Evolutionary conservation across 495 filamentous ascomycete species (phyloP).

Genomic region (Aspergillus bertholletiae): DNA sequence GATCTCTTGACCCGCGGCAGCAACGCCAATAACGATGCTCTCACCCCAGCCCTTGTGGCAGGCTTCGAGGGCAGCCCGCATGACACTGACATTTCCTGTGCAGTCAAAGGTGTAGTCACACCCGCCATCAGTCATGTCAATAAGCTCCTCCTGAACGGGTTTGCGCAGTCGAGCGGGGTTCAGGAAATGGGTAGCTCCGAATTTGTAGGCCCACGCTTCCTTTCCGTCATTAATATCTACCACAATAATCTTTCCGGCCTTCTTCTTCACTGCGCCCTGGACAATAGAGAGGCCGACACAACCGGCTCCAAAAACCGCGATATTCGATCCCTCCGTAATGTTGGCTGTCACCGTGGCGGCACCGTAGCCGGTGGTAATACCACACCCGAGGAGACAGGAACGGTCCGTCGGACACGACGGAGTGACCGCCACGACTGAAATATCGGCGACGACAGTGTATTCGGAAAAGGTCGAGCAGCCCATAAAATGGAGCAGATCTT

Average conservation of each 20-base stretch:
- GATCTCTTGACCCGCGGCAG: constrained; percentile 96
- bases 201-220: constrained; percentile 88
- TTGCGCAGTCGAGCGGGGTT: constrained; percentile 78
- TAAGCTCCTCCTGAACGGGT: constrained; percentile 82
- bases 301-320: constrained; percentile 92
- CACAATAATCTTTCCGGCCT: constrained; percentile 86
- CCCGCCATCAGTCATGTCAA: constrained; percentile 98
- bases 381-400: constrained; percentile 92
- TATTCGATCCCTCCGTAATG: constrained; percentile 80
- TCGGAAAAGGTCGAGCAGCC: constrained; percentile 98
- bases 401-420: constrained; percentile 91
- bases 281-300: constrained; percentile 94
- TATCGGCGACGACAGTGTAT: constrained; percentile 98
- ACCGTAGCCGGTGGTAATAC: constrained; percentile 98
- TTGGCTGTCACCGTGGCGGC: constrained; percentile 89
- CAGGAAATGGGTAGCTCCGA: constrained; percentile 94
- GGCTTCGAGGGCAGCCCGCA: constrained; percentile 93
- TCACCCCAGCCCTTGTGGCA: constrained; percentile 99
- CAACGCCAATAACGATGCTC: constrained; percentile 96
- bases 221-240: constrained; percentile 93
- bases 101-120: constrained; percentile 99
- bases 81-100: constrained; percentile 93
- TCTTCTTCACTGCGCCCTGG: constrained; percentile 88
- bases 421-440: constrained; percentile 95
- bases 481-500: constrained; percentile 98